Conservation (phyloP, 345 rosid species). For the Eucalyptus sp. region DNA sequence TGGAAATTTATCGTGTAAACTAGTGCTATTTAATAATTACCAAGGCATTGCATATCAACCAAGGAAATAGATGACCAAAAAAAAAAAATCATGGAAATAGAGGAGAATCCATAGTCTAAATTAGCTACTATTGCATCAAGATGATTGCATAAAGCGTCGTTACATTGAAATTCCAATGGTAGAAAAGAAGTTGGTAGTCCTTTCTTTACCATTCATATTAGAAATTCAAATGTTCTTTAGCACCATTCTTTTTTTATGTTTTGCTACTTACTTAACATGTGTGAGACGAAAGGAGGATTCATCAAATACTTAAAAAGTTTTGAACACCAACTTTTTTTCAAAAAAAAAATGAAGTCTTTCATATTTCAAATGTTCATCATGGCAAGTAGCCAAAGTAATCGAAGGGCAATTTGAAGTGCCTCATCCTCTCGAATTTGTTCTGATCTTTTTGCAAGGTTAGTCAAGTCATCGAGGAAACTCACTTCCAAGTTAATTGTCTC, state of each 20-base stretch:
- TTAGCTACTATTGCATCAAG: neutral
- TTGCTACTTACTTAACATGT: neutral
- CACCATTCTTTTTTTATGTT: neutral
- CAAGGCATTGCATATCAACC: neutral
- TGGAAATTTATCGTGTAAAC: neutral
- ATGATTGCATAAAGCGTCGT: neutral
- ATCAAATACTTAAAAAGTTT: neutral
- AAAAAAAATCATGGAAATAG: neutral
- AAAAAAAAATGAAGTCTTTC: neutral
- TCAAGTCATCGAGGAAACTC: neutral
- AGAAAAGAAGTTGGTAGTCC: neutral
- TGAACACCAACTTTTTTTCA: neutral
- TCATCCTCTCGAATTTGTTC: neutral
- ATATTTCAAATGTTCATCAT: neutral
- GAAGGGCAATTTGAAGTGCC: neutral
- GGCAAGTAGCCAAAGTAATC: neutral
- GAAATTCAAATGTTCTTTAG: neutral
- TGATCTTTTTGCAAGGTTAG: neutral
- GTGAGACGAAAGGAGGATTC: neutral
- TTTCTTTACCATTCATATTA: neutral
- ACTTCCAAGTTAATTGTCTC: neutral
- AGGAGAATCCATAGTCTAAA: neutral
- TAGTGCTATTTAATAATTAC: neutral
- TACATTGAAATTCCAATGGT: neutral
- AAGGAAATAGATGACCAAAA: neutral